phyloP scores from a whole-genome alignment of 345 rosid species.

The Mallotus nudiflorus region DNA sequence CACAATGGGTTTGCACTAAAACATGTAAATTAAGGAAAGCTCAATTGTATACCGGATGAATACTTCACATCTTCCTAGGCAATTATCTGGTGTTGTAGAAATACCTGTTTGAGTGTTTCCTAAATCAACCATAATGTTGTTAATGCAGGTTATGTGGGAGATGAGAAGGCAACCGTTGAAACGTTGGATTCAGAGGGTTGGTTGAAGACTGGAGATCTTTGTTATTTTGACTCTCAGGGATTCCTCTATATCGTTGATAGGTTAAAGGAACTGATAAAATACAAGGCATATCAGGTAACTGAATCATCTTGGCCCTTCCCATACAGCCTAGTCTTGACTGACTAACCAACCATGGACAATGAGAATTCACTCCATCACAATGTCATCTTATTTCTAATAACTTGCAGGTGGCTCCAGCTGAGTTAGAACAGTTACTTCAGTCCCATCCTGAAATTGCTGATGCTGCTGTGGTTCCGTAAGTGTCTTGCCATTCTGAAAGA shows the following conservation, averaged over 20 bases:
- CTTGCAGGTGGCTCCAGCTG: slow-evolving; percentile 90
- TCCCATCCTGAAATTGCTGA: slow-evolving; percentile 74
- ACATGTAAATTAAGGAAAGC: no score
- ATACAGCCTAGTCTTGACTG: background rate
- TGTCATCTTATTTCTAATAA: slow-evolving; percentile 8
- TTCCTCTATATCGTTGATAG: slow-evolving; percentile 82
- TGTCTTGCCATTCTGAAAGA: background rate
- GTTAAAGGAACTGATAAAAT: slow-evolving; percentile 91
- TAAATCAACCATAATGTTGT: slow-evolving; percentile 10
- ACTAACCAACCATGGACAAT: background rate
- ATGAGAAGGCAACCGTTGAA: slow-evolving; percentile 88
- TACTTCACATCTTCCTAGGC: background rate
- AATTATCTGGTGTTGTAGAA: background rate
- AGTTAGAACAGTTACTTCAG: slow-evolving; percentile 79
- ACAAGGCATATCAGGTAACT: slow-evolving; percentile 91
- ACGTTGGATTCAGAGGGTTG: slow-evolving; percentile 81
- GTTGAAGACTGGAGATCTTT: slow-evolving; percentile 94
- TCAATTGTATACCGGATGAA: background rate
- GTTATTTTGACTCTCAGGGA: slow-evolving; percentile 77
- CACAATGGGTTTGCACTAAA: no score
- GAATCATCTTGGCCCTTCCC: background rate
- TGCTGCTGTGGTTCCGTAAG: slow-evolving; percentile 96
- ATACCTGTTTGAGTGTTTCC: slow-evolving; percentile 15
- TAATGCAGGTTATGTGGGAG: slow-evolving; percentile 73
- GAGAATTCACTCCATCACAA: background rate